Evolutionary conservation across 2,329 filamentous ascomycete genomes (phyloP).

Genomic region (Pestalotiopsis sp.): DNA sequence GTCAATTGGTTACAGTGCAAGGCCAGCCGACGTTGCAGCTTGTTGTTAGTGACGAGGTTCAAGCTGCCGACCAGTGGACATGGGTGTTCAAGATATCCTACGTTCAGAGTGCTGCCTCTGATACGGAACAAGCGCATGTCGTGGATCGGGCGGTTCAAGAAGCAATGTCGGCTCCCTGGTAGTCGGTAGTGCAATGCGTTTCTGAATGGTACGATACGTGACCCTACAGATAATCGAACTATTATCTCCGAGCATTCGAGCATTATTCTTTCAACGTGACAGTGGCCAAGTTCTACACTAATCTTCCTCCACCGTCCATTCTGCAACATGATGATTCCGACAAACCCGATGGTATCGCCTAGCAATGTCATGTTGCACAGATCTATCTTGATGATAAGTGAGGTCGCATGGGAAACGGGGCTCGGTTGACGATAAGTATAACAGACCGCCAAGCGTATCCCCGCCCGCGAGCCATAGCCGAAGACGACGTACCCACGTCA

Average conservation of each 20-base stretch:
- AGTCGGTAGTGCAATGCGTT: background rate
- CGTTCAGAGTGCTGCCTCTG: background rate
- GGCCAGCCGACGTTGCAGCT: constrained; percentile 16
- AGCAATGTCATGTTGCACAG: background rate
- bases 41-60: constrained; percentile 19
- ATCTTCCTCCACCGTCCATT: background rate
- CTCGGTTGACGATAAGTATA: background rate
- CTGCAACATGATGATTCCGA: background rate
- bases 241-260: no score
- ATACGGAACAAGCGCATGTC: background rate
- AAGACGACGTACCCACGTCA: background rate
- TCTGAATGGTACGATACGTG: background rate
- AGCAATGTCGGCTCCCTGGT: background rate
- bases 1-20: constrained; percentile 20
- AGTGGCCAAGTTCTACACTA: no score
- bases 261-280: no score
- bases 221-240: background rate
- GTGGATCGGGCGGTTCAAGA: background rate
- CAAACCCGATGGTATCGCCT: background rate
- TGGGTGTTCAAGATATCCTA: constrained; percentile 11
- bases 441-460: background rate
- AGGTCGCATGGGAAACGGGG: background rate
- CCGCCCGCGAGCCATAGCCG: background rate
- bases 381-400: background rate
- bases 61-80: constrained; percentile 25